Evolutionary conservation across 192 early-diverging fungal genomes (phyloP).

Genomic region (Backusella australiensis): DNA sequence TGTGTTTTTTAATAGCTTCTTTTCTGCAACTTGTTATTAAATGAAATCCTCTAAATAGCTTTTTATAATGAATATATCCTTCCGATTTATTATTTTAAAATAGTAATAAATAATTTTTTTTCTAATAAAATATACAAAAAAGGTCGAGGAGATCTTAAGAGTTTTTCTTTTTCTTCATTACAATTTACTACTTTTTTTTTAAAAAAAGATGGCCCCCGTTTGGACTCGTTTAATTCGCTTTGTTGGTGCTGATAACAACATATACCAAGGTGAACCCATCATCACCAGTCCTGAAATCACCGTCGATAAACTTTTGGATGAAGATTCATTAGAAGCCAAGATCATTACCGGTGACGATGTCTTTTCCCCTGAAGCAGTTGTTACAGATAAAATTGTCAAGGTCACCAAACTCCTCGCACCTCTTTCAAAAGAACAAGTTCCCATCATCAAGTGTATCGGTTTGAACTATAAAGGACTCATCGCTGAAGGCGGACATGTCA

Average conservation of each 20-base stretch:
- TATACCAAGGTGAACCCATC: conserved; percentile 49
- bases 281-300: conserved; percentile 13
- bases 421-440: conserved; percentile 3
- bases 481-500: conserved; percentile 44
- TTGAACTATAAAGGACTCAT: conserved; percentile 60
- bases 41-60: neutral
- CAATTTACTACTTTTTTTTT: neutral
- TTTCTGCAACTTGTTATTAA: neutral
- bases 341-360: conserved; percentile 51
- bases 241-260: conserved; percentile 41
- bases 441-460: conserved; percentile 54
- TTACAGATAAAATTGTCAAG: conserved; percentile 40
- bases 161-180: neutral
- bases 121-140: conserved; percentile 4
- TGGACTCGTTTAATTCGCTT: conserved; percentile 37
- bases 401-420: conserved; percentile 29
- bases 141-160: neutral
- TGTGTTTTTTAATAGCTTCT: neutral
- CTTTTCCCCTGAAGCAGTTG: conserved; percentile 25
- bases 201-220: conserved; percentile 7
- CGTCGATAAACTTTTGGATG: neutral
- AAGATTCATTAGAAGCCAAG: conserved; percentile 26
- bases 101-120: conserved; percentile 3
- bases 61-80: neutral
- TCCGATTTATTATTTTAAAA: neutral